Conservation (phyloP, 2,329 filamentous ascomycete genomes). For the Seiridium unicorne region DNA sequence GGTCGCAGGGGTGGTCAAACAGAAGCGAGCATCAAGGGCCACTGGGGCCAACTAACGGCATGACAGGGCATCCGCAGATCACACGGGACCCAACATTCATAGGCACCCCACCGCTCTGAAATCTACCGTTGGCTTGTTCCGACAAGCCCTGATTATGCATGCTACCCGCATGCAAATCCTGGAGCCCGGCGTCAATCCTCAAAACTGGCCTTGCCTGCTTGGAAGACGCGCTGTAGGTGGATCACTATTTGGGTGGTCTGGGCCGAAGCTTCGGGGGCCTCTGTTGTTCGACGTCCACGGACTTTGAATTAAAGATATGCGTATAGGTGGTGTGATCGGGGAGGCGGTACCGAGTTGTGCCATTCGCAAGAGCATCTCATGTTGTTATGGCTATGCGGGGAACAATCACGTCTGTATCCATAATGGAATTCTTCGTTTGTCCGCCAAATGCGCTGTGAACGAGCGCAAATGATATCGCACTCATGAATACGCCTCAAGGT, state of each 20-base stretch:
- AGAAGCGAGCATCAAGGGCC: neutral
- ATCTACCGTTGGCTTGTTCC: neutral
- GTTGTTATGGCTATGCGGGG: too few relatives aligned
- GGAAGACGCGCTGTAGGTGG: neutral
- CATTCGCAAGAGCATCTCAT: too few relatives aligned
- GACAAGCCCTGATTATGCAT: neutral
- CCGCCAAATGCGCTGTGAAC: too few relatives aligned
- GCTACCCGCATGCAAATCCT: neutral
- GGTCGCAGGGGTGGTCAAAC: neutral
- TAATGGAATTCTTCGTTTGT: too few relatives aligned
- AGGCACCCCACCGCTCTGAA: neutral
- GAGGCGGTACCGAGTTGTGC: too few relatives aligned
- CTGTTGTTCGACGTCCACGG: neutral
- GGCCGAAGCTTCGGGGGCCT: neutral
- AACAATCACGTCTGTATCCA: too few relatives aligned
- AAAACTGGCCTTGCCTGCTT: neutral
- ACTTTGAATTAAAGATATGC: too few relatives aligned
- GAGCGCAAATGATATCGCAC: too few relatives aligned
- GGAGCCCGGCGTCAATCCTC: neutral
- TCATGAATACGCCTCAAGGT: too few relatives aligned
- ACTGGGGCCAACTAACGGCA: neutral
- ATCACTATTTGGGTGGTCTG: neutral
- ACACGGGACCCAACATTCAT: constrained; percentile 1
- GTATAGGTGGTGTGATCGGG: too few relatives aligned
- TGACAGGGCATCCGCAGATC: neutral